Percentiles rank a stretch among this genome's conserved stretches.
phyloP scores from a whole-genome alignment of 1,284 basidiomycete species.

The Cutaneotrichosporon sp. region DNA sequence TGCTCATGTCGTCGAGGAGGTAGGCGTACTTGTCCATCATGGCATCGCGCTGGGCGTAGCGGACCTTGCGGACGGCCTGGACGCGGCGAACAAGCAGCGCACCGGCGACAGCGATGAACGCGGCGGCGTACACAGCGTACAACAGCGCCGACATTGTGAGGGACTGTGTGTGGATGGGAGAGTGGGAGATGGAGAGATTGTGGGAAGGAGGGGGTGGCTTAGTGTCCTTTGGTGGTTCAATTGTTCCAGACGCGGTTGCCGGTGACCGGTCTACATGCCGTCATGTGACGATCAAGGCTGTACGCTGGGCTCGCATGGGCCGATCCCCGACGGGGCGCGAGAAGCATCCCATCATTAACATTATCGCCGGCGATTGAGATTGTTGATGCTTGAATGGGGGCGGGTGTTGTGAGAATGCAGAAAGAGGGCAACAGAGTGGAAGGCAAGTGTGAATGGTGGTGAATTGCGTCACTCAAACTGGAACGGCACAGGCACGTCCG shows the following conservation, averaged over 20 bases:
- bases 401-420: not conserved
- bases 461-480: not conserved
- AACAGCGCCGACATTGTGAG: not conserved
- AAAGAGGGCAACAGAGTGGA: not conserved
- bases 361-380: not conserved
- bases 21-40: constrained; percentile 9
- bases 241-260: no score
- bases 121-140: not conserved
- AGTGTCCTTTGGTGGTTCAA: no score
- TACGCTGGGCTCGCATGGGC: no score
- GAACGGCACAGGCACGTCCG: no score
- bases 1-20: constrained; percentile 11
- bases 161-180: not conserved
- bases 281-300: not conserved
- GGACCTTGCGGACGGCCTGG: constrained; percentile 15
- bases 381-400: not conserved
- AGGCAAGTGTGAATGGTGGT: not conserved
- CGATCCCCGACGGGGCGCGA: not conserved
- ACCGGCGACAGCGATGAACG: not conserved
- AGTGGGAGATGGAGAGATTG: not conserved
- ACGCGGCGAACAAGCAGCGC: constrained; percentile 7
- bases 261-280: no score
- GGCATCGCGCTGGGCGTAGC: constrained; percentile 11
- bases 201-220: not conserved
- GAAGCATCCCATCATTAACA: not conserved